Conservation (phyloP, 169 alveolate species). For the Eimeria sp. region DNA sequence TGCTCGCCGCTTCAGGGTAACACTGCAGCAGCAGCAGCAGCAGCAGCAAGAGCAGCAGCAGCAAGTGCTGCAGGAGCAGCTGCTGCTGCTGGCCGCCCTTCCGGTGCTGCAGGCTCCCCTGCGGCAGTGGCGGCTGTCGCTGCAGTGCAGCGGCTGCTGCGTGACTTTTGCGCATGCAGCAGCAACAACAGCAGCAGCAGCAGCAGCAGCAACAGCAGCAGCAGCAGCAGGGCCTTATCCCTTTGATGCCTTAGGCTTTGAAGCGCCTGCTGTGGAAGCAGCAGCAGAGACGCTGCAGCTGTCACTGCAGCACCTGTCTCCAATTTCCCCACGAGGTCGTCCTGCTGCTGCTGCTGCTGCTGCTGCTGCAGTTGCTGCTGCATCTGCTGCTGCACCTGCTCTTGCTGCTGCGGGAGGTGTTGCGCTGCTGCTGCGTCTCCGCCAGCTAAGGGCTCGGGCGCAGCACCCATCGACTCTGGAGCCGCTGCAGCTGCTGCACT, state of each 20-base stretch:
- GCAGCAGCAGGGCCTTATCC: constrained; percentile 34
- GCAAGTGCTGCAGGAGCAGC: neutral
- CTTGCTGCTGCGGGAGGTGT: constrained; percentile 39
- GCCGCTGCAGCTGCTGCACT: constrained; percentile 51
- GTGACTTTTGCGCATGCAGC: constrained; percentile 57
- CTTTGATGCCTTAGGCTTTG: constrained; percentile 31
- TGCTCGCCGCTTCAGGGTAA: constrained; percentile 49
- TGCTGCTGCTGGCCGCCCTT: constrained; percentile 55
- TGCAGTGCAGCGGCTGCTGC: constrained; percentile 59
- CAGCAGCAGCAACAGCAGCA: constrained; percentile 28
- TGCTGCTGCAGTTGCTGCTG: constrained; percentile 47
- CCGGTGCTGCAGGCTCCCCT: constrained; percentile 26
- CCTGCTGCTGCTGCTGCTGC: constrained; percentile 5
- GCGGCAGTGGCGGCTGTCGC: constrained; percentile 37
- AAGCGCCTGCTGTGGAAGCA: constrained; percentile 44
- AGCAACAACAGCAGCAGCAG: constrained; percentile 34
- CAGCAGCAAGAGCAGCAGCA: constrained; percentile 5
- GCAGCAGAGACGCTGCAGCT: constrained; percentile 42
- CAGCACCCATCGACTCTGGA: constrained; percentile 45
- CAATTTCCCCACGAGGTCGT: neutral
- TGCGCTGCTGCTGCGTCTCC: constrained; percentile 18
- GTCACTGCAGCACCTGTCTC: constrained; percentile 39
- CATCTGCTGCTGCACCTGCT: too few relatives aligned
- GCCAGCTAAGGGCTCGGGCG: constrained; percentile 46
- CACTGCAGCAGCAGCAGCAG: constrained; percentile 46